Conservation (phyloP, 441 rosid genomes). For the Macaranga tanarius region DNA sequence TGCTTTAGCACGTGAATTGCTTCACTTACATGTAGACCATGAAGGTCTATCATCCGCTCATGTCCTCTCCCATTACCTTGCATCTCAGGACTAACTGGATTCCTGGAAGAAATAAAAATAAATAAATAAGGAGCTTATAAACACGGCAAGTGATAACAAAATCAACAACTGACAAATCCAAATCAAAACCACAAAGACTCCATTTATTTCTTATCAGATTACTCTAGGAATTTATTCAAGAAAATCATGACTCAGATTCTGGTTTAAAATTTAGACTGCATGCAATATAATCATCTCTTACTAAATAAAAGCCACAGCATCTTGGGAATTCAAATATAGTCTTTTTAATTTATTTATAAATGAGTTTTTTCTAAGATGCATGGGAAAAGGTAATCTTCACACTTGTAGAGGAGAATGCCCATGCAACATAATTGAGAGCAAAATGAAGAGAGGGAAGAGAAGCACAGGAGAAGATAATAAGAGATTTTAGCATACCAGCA, state of each 20-base stretch:
- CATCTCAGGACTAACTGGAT: conserved; percentile 58
- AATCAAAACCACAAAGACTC: not conserved
- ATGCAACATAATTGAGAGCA: not conserved
- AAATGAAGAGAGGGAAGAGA: not conserved
- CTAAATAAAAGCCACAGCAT: not conserved
- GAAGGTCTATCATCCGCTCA: conserved; percentile 93
- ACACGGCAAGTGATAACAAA: conserved; percentile 14
- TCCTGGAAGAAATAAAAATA: conserved; percentile 44
- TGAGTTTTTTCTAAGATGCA: not conserved
- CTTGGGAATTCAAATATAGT: not conserved
- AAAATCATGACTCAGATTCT: not conserved
- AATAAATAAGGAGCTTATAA: not conserved
- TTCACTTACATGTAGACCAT: conserved; percentile 87
- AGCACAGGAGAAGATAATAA: not conserved
- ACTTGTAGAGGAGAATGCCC: not conserved
- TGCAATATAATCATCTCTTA: not conserved
- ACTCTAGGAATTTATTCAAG: not conserved
- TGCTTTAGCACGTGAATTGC: conserved; percentile 85
- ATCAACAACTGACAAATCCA: conserved; percentile 5
- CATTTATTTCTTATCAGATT: not conserved
- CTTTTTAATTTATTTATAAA: not conserved
- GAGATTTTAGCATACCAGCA: not conserved
- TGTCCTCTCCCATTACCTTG: conserved; percentile 63
- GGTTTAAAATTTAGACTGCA: not conserved
- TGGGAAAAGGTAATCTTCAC: not conserved